A percentile compares a stretch with the other conserved stretches of the same genome.
Conservation (phyloP, 257 asterid genomes). For the Gardenia jasminoides region DNA sequence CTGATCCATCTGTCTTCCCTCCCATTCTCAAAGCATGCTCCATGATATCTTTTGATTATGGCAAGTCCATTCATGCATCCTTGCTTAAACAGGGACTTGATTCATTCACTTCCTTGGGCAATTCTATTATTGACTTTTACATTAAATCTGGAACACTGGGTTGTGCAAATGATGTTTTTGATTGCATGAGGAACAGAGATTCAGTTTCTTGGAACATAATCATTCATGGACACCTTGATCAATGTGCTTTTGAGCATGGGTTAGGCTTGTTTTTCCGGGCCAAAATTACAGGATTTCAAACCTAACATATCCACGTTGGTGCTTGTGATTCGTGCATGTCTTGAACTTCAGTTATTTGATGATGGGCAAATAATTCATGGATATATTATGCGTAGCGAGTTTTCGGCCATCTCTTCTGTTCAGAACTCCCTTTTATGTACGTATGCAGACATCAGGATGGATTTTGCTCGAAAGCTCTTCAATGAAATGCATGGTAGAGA, state of each 20-base stretch:
- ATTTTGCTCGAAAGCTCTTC: constrained; percentile 58
- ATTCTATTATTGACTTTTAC: constrained; percentile 73
- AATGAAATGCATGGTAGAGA: constrained; percentile 69
- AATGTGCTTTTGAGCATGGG: constrained; percentile 45
- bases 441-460: constrained; percentile 55
- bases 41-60: constrained; percentile 38
- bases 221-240: constrained; percentile 54
- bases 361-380: constrained; percentile 57
- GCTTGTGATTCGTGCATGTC: constrained; percentile 61
- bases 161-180: constrained; percentile 48
- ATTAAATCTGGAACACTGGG: constrained; percentile 53
- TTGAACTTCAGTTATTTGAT: constrained; percentile 32
- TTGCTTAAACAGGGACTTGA: constrained; percentile 63
- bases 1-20: constrained; percentile 55
- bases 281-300: constrained; percentile 49
- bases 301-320: constrained; percentile 79
- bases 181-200: constrained; percentile 46
- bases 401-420: constrained; percentile 47
- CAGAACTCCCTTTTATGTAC: constrained; percentile 65
- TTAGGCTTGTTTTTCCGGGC: constrained; percentile 50
- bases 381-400: constrained; percentile 56
- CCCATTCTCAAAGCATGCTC: constrained; percentile 64
- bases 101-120: constrained; percentile 52
- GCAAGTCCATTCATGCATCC: constrained; percentile 59
- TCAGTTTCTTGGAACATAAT: constrained; percentile 24